Conservation (phyloP, 225 moss, liverwort and hornwort species). For the Takakia lepidozioides region DNA sequence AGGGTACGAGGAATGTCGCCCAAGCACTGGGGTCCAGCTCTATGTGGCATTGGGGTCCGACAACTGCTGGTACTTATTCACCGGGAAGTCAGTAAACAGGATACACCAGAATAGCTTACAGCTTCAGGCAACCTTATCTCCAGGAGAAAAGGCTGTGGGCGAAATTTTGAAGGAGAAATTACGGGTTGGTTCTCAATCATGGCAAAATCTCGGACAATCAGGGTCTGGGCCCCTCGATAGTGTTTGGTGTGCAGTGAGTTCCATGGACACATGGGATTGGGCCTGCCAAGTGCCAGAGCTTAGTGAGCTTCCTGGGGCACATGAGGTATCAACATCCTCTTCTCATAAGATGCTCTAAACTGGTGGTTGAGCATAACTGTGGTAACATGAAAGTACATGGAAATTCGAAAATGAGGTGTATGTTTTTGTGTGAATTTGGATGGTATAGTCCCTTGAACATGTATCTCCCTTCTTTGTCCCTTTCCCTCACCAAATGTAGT, state of each 20-base stretch:
- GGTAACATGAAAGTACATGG: no score
- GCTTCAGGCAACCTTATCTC: constrained; percentile 15
- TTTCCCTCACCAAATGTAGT: no score
- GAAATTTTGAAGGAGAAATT: constrained; percentile 54
- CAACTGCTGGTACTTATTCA: constrained; percentile 69
- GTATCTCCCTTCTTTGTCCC: no score
- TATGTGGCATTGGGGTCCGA: constrained; percentile 55
- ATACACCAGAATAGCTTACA: constrained; percentile 19
- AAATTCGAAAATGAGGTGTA: no score
- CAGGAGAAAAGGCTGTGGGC: constrained; percentile 27
- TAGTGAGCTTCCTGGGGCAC: constrained; percentile 32
- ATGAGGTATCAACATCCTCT: no score
- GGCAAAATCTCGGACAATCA: constrained; percentile 57
- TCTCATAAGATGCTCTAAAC: no score
- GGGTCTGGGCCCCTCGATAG: constrained; percentile 57
- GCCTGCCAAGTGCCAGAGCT: constrained; percentile 49
- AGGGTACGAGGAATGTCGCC: no score
- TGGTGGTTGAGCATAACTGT: no score
- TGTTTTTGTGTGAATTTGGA: no score
- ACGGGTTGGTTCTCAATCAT: constrained; percentile 30
- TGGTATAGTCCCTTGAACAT: no score
- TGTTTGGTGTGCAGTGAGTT: constrained; percentile 65
- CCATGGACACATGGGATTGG: constrained; percentile 66
- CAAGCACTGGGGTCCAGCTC: no score
- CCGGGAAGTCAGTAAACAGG: constrained; percentile 52